phyloP scores from a whole-genome alignment of 2,329 filamentous ascomycete species.

The Phyllosticta citrichinensis region DNA sequence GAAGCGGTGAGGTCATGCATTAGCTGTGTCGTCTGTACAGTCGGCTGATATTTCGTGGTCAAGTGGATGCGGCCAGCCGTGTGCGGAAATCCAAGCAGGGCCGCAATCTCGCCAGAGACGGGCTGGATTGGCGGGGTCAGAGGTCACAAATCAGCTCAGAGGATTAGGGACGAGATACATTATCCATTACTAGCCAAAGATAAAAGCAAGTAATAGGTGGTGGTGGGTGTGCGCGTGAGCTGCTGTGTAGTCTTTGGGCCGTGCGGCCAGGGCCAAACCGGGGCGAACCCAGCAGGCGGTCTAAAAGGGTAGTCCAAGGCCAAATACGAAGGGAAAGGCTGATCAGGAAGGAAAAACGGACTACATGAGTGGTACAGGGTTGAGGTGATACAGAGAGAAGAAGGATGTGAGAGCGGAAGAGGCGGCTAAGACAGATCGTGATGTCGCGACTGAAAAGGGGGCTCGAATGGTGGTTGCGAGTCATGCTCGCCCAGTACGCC shows the following conservation, averaged over 20 bases:
- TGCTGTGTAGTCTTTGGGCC: background rate
- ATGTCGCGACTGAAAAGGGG: background rate
- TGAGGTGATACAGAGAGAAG: background rate
- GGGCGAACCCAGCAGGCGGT: background rate
- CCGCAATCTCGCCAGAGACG: background rate
- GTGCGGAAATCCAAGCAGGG: background rate
- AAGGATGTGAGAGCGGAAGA: background rate
- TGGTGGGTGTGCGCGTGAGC: background rate
- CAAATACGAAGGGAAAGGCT: background rate
- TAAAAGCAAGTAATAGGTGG: background rate
- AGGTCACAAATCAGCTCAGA: background rate
- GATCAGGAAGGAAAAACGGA: background rate
- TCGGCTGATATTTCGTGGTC: background rate
- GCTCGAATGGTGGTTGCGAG: background rate
- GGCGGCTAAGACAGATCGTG: background rate
- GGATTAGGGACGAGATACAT: background rate
- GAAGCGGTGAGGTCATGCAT: background rate
- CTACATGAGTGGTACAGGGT: background rate
- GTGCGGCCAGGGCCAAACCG: background rate
- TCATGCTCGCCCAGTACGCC: slow-evolving; percentile 2
- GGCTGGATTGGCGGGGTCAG: background rate
- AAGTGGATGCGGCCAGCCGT: background rate
- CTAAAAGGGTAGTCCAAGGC: background rate
- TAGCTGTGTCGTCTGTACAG: background rate
- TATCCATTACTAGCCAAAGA: background rate